Base-by-base conservation (phyloP, 2,329 filamentous ascomycete species). In the Fusarium udum region DNA sequence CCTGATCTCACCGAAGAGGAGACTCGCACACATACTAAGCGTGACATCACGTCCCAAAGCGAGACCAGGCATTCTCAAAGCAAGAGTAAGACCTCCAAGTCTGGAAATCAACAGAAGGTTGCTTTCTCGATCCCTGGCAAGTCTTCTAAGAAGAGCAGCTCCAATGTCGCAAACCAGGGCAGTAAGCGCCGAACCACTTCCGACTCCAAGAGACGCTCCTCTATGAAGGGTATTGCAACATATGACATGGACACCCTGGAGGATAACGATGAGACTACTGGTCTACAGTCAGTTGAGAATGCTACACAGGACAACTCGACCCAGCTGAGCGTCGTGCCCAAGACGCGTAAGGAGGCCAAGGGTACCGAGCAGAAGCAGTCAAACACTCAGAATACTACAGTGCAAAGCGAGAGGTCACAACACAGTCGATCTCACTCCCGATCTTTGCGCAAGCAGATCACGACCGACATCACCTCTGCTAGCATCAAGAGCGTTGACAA, bases 81-180 rank as follows among this genome's bases (percentile, higher is more conserved):
- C 67, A 78, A 77, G 58, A 71, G 58, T 55, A 81, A 77, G 69
- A 63, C 69, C 7, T 72, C 78, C 12, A 81, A 78, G 61, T 71
- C 73, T 11, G 46, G 60, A 12, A 64, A 62, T 15, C 78, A 79
- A 26, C 82, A 83, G 32, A 84, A 83, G 69, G 84, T 84, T 43
- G 82, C 83, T 20, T 85, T 85, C 65, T 81, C 84, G 5, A 78
- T 85, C 15, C 83, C 84, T 8, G 81, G 82, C 48, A 81, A 80
- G 58, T 74, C 80, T 5, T 75, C 78, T 2, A 75, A 74, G 37
- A 78, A 79, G 72, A 76, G 58, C 52, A 64, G 66, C 57, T 79
- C 80, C 58, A 82, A 82, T 36, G 64, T 80, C 15, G 83, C 83
- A 14, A 85, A 85, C 72, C 80, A 81, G 57, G 82, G 83, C 18